phyloP scores from a whole-genome alignment of 78 protist species.

The Speleostelium caveatum region DNA sequence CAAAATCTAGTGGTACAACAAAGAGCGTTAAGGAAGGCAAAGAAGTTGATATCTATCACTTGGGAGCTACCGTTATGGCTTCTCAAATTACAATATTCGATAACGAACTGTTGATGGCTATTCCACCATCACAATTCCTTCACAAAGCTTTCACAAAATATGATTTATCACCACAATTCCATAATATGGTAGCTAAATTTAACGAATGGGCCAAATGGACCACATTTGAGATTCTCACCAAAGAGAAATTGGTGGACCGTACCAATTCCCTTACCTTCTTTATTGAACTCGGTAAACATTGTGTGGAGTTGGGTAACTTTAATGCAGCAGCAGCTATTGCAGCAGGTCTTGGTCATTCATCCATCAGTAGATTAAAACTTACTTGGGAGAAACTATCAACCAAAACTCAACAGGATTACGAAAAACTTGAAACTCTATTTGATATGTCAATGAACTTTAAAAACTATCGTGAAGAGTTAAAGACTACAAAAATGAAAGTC shows the following conservation, averaged over 20 bases:
- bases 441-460: conserved; percentile 65
- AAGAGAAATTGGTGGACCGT: conserved; percentile 42
- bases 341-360: conserved; percentile 34
- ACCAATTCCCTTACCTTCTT: conserved; percentile 29
- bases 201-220: conserved; percentile 76
- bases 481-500: conserved; percentile 12
- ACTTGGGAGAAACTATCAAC: conserved; percentile 71
- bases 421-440: conserved; percentile 1
- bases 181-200: conserved; percentile 48
- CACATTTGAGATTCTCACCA: conserved; percentile 24
- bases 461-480: conserved; percentile 57
- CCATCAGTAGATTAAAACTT: conserved; percentile 27
- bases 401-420: conserved; percentile 30
- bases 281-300: conserved; percentile 54
- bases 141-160: conserved; percentile 58
- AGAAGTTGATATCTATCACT: conserved; percentile 23
- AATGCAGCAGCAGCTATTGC: conserved; percentile 41
- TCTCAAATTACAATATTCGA: conserved; percentile 52
- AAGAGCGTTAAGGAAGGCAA: conserved; percentile 10
- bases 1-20: not conserved
- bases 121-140: conserved; percentile 63
- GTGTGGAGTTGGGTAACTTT: conserved; percentile 69
- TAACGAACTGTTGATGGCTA: conserved; percentile 55
- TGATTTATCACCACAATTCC: conserved; percentile 43
- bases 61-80: conserved; percentile 49